A percentile compares a stretch with the other conserved stretches of the same genome.
These are phyloP conservation scores for Solanum bulbocastanum DNA, from an alignment of 257 asterid genomes.

Conservation along the genomic window DNA sequence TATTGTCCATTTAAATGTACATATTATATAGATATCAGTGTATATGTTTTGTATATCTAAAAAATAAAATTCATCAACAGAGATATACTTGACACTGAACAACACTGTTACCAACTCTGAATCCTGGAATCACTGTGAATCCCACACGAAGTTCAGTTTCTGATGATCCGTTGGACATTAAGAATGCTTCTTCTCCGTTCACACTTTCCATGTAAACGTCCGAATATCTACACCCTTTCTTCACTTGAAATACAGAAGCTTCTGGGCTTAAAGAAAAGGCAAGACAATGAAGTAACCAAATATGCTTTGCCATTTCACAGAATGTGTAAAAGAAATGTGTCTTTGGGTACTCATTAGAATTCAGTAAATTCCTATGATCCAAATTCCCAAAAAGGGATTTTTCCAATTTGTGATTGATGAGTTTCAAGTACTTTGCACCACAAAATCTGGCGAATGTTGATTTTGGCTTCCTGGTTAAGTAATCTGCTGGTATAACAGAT, in stretches of 20 bases:
- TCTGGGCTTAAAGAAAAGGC: slow-evolving; percentile 41
- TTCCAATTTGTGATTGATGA: slow-evolving; percentile 59
- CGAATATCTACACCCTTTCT: slow-evolving; percentile 36
- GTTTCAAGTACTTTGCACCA: slow-evolving; percentile 32
- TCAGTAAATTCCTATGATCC: slow-evolving; percentile 28
- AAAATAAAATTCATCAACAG: background rate
- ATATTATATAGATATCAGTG: background rate
- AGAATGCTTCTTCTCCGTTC: slow-evolving; percentile 42
- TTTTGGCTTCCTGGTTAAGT: slow-evolving; percentile 60
- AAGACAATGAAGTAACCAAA: slow-evolving; percentile 72
- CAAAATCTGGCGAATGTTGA: slow-evolving; percentile 49
- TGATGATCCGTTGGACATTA: slow-evolving; percentile 2
- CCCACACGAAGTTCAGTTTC: slow-evolving; percentile 43
- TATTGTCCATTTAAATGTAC: too few species aligned
- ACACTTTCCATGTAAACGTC: slow-evolving; percentile 75
- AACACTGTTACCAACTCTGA: slow-evolving; percentile 24
- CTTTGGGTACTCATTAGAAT: slow-evolving; percentile 44
- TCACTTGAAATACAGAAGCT: slow-evolving; percentile 46
- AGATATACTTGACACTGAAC: slow-evolving; percentile 45
- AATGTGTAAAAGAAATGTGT: slow-evolving; percentile 44
- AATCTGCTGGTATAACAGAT: slow-evolving; percentile 32
- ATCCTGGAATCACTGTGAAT: slow-evolving; percentile 60
- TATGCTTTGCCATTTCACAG: slow-evolving; percentile 61
- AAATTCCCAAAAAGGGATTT: slow-evolving; percentile 42
- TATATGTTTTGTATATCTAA: background rate